Evolutionary conservation across 306 rosid genomes (phyloP).

Genomic region (Prunus salicina): DNA sequence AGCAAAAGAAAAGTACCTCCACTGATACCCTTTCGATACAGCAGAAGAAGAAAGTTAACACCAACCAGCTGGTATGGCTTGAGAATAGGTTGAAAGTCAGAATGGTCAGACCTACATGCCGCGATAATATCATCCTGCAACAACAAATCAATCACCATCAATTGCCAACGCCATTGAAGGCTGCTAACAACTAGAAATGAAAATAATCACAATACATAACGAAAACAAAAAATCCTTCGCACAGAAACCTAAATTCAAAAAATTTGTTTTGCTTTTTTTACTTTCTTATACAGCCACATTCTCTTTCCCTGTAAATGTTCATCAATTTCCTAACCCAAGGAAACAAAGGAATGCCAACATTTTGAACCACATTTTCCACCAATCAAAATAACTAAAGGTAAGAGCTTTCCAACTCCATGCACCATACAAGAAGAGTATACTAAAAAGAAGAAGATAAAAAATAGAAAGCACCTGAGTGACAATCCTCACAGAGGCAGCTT

Average conservation of each 20-base stretch:
- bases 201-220: background rate
- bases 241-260: background rate
- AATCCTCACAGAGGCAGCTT: conserved; percentile 73
- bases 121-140: conserved; percentile 75
- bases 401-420: background rate
- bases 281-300: background rate
- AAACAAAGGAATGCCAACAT: background rate
- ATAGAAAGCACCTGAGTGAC: conserved; percentile 65
- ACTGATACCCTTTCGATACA: conserved; percentile 81
- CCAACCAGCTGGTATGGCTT: conserved; percentile 96
- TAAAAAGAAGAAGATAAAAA: background rate
- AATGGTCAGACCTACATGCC: conserved; percentile 76
- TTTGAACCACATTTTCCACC: background rate
- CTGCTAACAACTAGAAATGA: background rate
- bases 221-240: background rate
- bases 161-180: background rate
- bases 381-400: background rate
- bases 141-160: conserved; percentile 3
- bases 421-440: background rate
- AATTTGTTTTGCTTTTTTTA: background rate
- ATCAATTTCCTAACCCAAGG: background rate
- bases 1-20: conserved; percentile 59
- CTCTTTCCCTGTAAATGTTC: background rate
- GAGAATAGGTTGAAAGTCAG: conserved; percentile 83
- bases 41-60: conserved; percentile 84